phyloP scores from a whole-genome alignment of 139 green algal genomes.

The Chlorella ohadii region DNA sequence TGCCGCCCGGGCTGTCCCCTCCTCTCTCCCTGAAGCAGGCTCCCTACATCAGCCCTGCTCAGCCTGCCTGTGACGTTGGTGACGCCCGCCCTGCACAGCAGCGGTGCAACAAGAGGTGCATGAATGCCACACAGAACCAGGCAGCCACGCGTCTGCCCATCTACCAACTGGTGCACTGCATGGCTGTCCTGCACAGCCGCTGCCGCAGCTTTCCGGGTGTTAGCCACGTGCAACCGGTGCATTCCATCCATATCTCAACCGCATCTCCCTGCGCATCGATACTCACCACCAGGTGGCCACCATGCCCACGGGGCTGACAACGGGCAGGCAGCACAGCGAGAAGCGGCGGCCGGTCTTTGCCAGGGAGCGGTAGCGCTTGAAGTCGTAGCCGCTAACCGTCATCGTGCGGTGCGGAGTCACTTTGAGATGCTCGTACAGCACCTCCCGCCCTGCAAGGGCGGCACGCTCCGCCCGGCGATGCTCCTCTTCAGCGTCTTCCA shows the following conservation, averaged over 20 bases:
- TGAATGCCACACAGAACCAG: too few relatives aligned
- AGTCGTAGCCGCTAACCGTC: neutral
- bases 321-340: slow-evolving; percentile 25
- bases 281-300: too few relatives aligned
- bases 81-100: slow-evolving; percentile 15
- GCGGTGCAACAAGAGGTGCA: neutral
- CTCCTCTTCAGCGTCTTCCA: neutral
- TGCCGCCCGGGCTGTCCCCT: too few relatives aligned
- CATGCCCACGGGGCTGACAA: neutral
- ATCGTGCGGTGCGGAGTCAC: neutral
- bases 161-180: too few relatives aligned
- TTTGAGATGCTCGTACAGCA: neutral
- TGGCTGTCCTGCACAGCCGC: too few relatives aligned
- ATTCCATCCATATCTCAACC: too few relatives aligned
- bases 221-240: too few relatives aligned
- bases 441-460: neutral
- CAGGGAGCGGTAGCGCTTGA: neutral
- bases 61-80: neutral
- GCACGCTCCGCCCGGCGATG: neutral
- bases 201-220: too few relatives aligned
- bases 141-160: too few relatives aligned
- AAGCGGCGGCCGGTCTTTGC: neutral
- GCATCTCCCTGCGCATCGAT: too few relatives aligned
- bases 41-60: too few relatives aligned
- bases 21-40: too few relatives aligned